Percentiles rank a stretch among this genome's conserved stretches.
These are phyloP conservation scores for Cryptococcus neoformans DNA, from an alignment of 1,284 basidiomycete genomes.

Conservation along the genomic window DNA sequence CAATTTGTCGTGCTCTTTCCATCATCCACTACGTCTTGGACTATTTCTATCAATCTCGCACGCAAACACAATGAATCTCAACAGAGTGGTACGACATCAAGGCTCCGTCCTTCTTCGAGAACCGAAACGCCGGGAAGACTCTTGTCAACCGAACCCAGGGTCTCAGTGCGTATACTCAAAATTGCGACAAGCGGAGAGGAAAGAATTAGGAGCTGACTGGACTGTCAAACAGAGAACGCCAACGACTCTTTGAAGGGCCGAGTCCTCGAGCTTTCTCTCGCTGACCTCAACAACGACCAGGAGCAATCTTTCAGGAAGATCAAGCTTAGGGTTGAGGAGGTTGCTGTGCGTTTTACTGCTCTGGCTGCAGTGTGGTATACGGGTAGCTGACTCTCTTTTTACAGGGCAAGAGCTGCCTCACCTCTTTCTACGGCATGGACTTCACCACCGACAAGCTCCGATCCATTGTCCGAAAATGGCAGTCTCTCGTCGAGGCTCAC, in stretches of 20 bases:
- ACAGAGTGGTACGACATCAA: constrained; percentile 99
- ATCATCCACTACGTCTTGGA: background rate
- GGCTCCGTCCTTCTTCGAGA: constrained; percentile 97
- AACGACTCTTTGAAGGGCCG: constrained; percentile 98
- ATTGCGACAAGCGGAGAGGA: too few relatives aligned
- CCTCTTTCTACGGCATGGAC: constrained; percentile 99
- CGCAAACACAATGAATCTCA: background rate
- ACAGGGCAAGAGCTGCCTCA: constrained; percentile 98
- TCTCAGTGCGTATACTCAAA: constrained; percentile 67
- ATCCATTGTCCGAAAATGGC: constrained; percentile 99
- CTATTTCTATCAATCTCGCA: background rate
- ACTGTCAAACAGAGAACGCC: constrained; percentile 73
- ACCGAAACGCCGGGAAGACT: constrained; percentile 96
- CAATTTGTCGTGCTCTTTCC: background rate
- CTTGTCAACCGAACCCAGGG: constrained; percentile 98
- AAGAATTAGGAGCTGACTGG: background rate
- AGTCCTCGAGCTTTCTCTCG: constrained; percentile 93
- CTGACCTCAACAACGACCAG: constrained; percentile 99
- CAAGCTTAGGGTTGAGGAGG: constrained; percentile 94
- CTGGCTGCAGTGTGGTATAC: background rate
- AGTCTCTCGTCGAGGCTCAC: constrained; percentile 97
- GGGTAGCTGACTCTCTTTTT: background rate
- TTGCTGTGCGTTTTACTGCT: constrained; percentile 50
- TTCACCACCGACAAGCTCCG: constrained; percentile 99
- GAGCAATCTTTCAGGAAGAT: constrained; percentile 99